Base-by-base conservation (phyloP, 2,329 filamentous ascomycete species). In the Phoma sp. region DNA sequence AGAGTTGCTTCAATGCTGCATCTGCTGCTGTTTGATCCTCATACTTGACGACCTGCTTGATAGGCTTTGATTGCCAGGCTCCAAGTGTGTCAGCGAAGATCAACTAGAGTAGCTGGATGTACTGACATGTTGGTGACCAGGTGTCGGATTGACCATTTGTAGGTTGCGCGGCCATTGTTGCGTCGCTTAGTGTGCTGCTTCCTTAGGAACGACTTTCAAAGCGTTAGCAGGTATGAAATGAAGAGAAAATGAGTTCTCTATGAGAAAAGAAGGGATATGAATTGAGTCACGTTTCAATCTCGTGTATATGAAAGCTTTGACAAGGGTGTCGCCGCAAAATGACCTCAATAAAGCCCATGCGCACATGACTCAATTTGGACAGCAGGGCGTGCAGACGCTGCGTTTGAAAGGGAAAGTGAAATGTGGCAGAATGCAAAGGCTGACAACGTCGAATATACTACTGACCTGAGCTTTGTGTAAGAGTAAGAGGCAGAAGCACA, bases 11-110 rank as follows among this genome's bases (percentile, higher is more conserved):
- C 38, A 87, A 77, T 12, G 89, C 85, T 39, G 81, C 81, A 45
- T 81, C 75, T 32, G 92, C 82, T 18, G 83, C 83, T 12, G 76
- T 72, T 33, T 80, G 73, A 67, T 92, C 86, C 3, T 85, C 82
- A 72, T 93, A 93, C 29, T 82, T 77, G 23, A 91, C 88, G 11
- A 84, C 80, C 75, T 95, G 91, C 74, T 90, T 90, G 75, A 93
- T 90, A 33, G 90, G 90, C 74, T 91, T 92, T 49, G 83, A 81
- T 64, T 87, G 84, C 91, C 91, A 95, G 36, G 90, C 89, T 69
- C 46, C 11, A 9, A 18, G n/a, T 7, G 6, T 7, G 55, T 71
- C 34, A 72, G 59, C 29, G 34, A 25, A 21, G 28, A 5, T 20
- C 1, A 5, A 15, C 6, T 7, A 7, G 7, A 5, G 14, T 14